Evolutionary conservation across 2,329 filamentous ascomycete genomes (phyloP).

Genomic region (Magnaporthiopsis rhizophila): DNA sequence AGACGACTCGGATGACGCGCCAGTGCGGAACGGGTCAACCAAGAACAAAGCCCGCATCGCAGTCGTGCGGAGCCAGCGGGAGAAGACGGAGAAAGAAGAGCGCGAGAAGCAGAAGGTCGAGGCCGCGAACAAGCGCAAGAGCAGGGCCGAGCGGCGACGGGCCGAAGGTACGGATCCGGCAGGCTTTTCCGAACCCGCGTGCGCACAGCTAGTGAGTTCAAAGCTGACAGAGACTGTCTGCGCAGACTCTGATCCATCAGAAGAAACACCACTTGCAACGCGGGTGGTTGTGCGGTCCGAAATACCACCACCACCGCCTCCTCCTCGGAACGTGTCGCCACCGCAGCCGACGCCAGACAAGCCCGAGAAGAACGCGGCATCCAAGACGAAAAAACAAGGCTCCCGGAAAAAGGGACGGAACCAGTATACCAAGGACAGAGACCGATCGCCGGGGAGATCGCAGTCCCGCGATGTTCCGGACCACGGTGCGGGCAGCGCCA

Average conservation of each 20-base stretch:
- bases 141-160: conserved; percentile 70
- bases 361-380: conserved; percentile 32
- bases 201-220: not conserved
- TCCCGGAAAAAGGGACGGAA: conserved; percentile 66
- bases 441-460: conserved; percentile 49
- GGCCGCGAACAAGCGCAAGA: conserved; percentile 71
- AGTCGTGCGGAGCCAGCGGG: conserved; percentile 46
- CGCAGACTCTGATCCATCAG: conserved; percentile 63
- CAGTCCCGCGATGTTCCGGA: conserved; percentile 44
- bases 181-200: not conserved
- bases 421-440: conserved; percentile 73
- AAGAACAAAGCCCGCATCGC: conserved; percentile 52
- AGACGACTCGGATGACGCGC: conserved; percentile 64
- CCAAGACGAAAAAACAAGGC: conserved; percentile 52
- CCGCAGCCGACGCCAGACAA: conserved; percentile 37
- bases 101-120: conserved; percentile 67
- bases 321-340: conserved; percentile 14
- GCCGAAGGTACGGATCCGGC: conserved; percentile 58
- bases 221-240: not conserved
- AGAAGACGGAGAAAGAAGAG: conserved; percentile 63
- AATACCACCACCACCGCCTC: conserved; percentile 7
- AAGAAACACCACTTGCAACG: conserved; percentile 52
- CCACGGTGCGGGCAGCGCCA: conserved; percentile 28
- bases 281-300: conserved; percentile 24
- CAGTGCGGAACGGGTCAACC: conserved; percentile 36